Percentiles rank a stretch among this genome's conserved stretches.
phyloP scores from a whole-genome alignment of 169 alveolate species.

The Cryptosporidium canis region DNA sequence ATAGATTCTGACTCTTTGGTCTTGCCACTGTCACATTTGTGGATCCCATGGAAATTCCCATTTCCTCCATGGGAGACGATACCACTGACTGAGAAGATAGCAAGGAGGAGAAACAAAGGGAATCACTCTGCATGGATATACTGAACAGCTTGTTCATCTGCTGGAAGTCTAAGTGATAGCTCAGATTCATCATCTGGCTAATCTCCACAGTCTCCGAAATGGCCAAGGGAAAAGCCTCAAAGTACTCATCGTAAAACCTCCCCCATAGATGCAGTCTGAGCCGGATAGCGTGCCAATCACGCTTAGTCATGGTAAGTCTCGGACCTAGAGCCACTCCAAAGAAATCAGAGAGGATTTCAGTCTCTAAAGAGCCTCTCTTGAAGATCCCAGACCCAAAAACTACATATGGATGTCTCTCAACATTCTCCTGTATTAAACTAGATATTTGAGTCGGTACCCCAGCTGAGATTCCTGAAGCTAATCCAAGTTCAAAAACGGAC shows the following conservation, averaged over 20 bases:
- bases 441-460: not conserved
- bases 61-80: not conserved
- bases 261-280: conserved; percentile 69
- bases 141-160: conserved; percentile 47
- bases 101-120: conserved; percentile 9
- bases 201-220: conserved; percentile 49
- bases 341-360: conserved; percentile 15
- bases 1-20: conserved; percentile 10
- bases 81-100: not conserved
- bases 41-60: conserved; percentile 11
- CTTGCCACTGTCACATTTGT: conserved; percentile 22
- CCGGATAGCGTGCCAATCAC: conserved; percentile 43
- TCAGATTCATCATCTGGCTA: conserved; percentile 25
- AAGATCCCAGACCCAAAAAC: not conserved
- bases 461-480: not conserved
- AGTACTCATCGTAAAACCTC: conserved; percentile 50
- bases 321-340: conserved; percentile 5
- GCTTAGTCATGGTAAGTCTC: not conserved
- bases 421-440: conserved; percentile 12
- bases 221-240: conserved; percentile 60
- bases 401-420: conserved; percentile 58
- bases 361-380: not conserved
- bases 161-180: conserved; percentile 48
- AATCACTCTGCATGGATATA: not conserved
- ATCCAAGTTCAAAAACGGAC: not conserved